phyloP scores from a whole-genome alignment of 768 basidiomycete genomes.

The Butyriboletus loyo region DNA sequence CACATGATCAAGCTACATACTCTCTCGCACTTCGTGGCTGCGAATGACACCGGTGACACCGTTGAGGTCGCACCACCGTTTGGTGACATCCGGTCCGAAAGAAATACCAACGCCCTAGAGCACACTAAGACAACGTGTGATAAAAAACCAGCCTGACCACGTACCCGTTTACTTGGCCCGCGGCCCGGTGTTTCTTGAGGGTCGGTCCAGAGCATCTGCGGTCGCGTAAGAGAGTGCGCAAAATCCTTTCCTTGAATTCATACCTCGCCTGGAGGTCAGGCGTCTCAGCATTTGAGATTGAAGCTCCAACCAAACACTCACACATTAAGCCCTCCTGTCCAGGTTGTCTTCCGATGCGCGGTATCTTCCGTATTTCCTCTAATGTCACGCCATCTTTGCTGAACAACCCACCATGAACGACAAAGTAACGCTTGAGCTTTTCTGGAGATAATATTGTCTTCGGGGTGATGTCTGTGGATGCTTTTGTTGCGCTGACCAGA shows the following conservation, averaged over 20 bases:
- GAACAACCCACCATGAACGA: constrained; percentile 96
- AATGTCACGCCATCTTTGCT: constrained; percentile 93
- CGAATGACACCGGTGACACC: constrained; percentile 86
- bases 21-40: constrained; percentile 95
- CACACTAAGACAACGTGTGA: constrained; percentile 13
- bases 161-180: constrained; percentile 92
- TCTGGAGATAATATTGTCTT: constrained; percentile 76
- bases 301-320: constrained; percentile 35
- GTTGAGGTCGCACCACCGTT: constrained; percentile 84
- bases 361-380: constrained; percentile 87
- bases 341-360: constrained; percentile 85
- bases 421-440: constrained; percentile 85
- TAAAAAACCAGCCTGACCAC: constrained; percentile 26
- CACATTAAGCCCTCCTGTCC: constrained; percentile 96
- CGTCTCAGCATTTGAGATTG: constrained; percentile 8
- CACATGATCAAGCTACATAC: constrained; percentile 36
- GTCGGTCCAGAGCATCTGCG: constrained; percentile 91
- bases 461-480: constrained; percentile 37
- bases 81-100: constrained; percentile 94
- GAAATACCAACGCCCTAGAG: constrained; percentile 87
- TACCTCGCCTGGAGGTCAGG: constrained; percentile 57
- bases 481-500: constrained; percentile 70
- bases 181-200: constrained; percentile 86
- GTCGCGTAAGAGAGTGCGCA: constrained; percentile 6
- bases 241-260: not conserved